phyloP scores from a whole-genome alignment of 2,329 filamentous ascomycete genomes.

The Claviceps maximensis region DNA sequence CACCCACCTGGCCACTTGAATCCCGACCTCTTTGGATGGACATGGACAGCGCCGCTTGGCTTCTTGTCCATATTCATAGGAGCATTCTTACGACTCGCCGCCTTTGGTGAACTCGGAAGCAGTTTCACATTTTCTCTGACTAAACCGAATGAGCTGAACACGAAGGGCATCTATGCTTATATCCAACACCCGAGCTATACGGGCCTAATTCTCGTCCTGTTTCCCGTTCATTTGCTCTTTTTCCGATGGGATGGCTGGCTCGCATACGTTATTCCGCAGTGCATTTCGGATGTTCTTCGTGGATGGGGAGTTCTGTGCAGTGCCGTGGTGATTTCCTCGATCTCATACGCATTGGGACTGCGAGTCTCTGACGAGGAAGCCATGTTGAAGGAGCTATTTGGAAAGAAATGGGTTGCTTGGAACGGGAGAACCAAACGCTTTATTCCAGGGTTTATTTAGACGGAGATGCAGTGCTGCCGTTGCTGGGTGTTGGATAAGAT shows the following conservation, averaged over 20 bases:
- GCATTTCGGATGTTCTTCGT: conserved; percentile 5
- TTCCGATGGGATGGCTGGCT: conserved; percentile 24
- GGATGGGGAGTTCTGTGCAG: conserved; percentile 2
- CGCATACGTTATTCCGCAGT: conserved; percentile 24
- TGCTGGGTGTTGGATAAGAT: neutral
- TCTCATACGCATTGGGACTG: conserved; percentile 3
- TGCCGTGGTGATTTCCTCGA: neutral
- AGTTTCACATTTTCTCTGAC: conserved; percentile 41
- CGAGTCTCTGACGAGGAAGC: conserved; percentile 35
- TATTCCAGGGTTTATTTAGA: conserved; percentile 21
- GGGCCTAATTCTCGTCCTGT: conserved; percentile 23
- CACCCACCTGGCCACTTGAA: conserved; percentile 11
- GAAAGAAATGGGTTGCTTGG: conserved; percentile 34
- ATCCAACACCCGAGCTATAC: conserved; percentile 41
- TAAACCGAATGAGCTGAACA: conserved; percentile 31
- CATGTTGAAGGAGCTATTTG: conserved; percentile 35
- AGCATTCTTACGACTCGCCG: conserved; percentile 19
- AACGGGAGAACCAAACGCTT: conserved; percentile 33
- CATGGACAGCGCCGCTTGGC: conserved; percentile 15
- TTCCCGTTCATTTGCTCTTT: conserved; percentile 20
- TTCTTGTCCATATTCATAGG: conserved; percentile 18
- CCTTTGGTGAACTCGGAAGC: conserved; percentile 31
- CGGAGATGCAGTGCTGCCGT: neutral
- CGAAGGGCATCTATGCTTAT: conserved; percentile 32
- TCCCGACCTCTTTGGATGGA: conserved; percentile 19